phyloP scores from a whole-genome alignment of 306 rosid genomes.

The Acacia melanoxylon region DNA sequence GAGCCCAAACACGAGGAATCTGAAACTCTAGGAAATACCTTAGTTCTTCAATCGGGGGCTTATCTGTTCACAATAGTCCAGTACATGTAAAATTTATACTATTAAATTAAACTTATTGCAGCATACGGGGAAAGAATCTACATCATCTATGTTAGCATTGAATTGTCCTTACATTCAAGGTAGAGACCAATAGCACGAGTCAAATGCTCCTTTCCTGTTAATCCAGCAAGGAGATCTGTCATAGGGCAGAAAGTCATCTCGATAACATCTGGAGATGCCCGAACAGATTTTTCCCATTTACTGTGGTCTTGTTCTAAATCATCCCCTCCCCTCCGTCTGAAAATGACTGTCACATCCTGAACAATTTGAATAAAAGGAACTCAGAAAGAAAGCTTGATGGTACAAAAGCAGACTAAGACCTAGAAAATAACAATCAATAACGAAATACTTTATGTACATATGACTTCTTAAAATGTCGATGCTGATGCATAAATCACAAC shows the following conservation, averaged over 20 bases:
- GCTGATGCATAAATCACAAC: background rate
- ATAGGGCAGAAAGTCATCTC: conserved; percentile 75
- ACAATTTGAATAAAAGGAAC: conserved; percentile 30
- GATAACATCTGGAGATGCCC: conserved; percentile 70
- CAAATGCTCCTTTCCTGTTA: conserved; percentile 64
- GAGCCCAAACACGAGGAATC: conserved; percentile 86
- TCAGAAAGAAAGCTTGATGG: conserved; percentile 23
- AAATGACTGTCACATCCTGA: conserved; percentile 82
- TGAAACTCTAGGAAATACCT: conserved; percentile 93
- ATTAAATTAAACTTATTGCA: background rate
- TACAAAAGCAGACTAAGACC: conserved; percentile 9
- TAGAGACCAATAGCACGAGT: conserved; percentile 74
- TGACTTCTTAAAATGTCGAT: background rate
- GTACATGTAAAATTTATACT: background rate
- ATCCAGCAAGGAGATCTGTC: conserved; percentile 65
- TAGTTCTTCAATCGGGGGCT: conserved; percentile 93
- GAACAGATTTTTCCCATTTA: conserved; percentile 62
- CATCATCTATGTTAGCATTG: background rate
- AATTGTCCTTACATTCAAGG: conserved; percentile 71
- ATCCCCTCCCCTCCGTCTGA: conserved; percentile 92
- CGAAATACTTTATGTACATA: background rate
- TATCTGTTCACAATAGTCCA: conserved; percentile 53
- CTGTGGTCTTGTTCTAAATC: conserved; percentile 79
- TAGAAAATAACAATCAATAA: conserved; percentile 12
- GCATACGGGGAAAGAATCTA: background rate